Conservation (phyloP, 2,329 filamentous ascomycete genomes). For the Apiospora phragmitis region DNA sequence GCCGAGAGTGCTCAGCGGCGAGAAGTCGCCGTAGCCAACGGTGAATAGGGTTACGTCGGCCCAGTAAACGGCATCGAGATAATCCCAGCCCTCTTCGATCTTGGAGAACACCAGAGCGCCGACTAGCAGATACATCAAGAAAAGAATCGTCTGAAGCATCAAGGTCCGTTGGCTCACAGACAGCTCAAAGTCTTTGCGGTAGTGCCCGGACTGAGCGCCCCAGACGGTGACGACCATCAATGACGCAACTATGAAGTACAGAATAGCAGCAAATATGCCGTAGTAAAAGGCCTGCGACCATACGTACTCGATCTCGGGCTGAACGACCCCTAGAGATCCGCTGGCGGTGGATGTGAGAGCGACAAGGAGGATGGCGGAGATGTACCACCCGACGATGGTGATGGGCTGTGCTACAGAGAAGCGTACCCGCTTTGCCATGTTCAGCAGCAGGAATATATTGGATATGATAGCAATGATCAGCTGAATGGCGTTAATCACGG, state of each 20-base stretch:
- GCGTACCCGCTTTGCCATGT: slow-evolving; percentile 78
- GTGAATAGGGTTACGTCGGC: slow-evolving; percentile 71
- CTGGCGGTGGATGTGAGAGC: slow-evolving; percentile 66
- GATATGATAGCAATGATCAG: slow-evolving; percentile 74
- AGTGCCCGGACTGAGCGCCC: slow-evolving; percentile 69
- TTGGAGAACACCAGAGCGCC: slow-evolving; percentile 74
- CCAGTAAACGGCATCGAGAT: slow-evolving; percentile 78
- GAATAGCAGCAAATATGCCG: slow-evolving; percentile 73
- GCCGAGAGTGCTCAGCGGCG: slow-evolving; percentile 52
- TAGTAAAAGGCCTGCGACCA: slow-evolving; percentile 87
- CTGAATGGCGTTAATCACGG: slow-evolving; percentile 75
- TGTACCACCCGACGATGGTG: slow-evolving; percentile 79
- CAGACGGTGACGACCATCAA: slow-evolving; percentile 78
- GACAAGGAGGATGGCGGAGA: slow-evolving; percentile 65
- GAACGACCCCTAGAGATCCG: slow-evolving; percentile 52
- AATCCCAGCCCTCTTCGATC: slow-evolving; percentile 69
- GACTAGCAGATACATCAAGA: slow-evolving; percentile 77
- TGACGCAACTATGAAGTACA: slow-evolving; percentile 78
- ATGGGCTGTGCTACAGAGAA: slow-evolving; percentile 82
- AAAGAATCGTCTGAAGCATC: slow-evolving; percentile 86
- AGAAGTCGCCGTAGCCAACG: slow-evolving; percentile 61
- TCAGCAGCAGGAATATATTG: slow-evolving; percentile 80
- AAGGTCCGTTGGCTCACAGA: slow-evolving; percentile 81
- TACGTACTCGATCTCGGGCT: slow-evolving; percentile 52
- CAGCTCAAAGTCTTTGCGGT: slow-evolving; percentile 75